These are phyloP conservation scores for Pelargonium myrrhifolium DNA, from an alignment of 441 rosid genomes.

Conservation along the genomic window DNA sequence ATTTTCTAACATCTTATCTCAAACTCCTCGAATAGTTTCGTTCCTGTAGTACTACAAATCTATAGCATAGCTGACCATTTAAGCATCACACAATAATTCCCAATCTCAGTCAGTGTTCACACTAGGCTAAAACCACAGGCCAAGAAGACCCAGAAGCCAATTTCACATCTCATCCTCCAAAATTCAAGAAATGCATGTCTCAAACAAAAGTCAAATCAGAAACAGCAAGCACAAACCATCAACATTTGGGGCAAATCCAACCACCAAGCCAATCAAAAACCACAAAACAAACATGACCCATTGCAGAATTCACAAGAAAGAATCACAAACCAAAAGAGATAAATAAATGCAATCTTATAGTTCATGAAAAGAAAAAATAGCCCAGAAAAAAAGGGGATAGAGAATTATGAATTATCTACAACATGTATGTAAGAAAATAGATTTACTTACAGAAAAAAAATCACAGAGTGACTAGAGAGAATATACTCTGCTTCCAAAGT, in stretches of 20 bases:
- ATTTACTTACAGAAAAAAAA: constrained; percentile 5
- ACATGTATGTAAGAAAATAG: background rate
- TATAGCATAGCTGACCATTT: background rate
- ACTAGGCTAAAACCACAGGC: background rate
- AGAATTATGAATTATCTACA: background rate
- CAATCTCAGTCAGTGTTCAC: background rate
- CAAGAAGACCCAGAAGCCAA: background rate
- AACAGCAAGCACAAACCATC: constrained; percentile 1
- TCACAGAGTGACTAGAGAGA: background rate
- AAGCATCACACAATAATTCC: background rate
- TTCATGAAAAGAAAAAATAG: background rate
- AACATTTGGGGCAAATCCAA: background rate
- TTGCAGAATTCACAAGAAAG: background rate
- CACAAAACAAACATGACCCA: constrained; percentile 1
- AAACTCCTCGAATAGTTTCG: no score
- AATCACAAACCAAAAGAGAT: background rate
- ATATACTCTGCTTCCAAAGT: background rate
- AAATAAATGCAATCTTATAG: background rate
- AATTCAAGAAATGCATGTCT: background rate
- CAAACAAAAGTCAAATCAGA: background rate
- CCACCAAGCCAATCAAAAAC: background rate
- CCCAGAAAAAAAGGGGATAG: background rate
- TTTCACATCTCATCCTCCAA: background rate
- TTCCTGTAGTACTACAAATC: no score
- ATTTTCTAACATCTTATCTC: no score